Evolutionary conservation across 2,329 filamentous ascomycete genomes (phyloP).

Genomic region (Leptoxyphium fumago): DNA sequence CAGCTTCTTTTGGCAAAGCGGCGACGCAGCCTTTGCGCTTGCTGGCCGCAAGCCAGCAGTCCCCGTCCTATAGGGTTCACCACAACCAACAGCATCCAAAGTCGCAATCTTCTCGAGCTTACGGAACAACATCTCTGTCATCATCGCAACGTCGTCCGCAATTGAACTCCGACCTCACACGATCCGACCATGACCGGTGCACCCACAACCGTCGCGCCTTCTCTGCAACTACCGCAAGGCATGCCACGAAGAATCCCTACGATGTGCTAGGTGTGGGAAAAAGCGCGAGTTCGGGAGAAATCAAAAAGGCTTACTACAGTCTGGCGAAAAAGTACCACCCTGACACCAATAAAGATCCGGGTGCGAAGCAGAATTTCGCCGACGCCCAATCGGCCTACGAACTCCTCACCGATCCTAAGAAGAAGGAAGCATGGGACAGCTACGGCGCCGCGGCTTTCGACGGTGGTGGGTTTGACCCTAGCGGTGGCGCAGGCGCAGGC

Average conservation of each 20-base stretch:
- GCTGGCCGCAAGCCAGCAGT: conserved; percentile 16
- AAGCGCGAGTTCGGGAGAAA: conserved; percentile 65
- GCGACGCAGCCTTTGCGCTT: conserved; percentile 18
- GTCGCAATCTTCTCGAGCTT: conserved; percentile 5
- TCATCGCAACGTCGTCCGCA: conserved; percentile 7
- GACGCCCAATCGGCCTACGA: conserved; percentile 93
- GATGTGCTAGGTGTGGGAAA: conserved; percentile 72
- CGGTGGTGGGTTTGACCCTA: conserved; percentile 62
- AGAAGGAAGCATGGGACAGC: conserved; percentile 81
- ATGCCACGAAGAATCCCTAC: conserved; percentile 64
- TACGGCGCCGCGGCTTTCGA: conserved; percentile 71
- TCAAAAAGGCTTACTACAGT: conserved; percentile 97
- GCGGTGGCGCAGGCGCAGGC: conserved; percentile 43
- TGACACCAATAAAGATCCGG: conserved; percentile 89
- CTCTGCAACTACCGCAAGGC: conserved; percentile 41
- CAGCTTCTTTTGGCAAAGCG: conserved; percentile 19
- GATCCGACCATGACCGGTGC: conserved; percentile 13
- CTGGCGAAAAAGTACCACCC: conserved; percentile 96
- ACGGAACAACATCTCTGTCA: conserved; percentile 1
- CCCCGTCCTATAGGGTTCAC: conserved; percentile 3
- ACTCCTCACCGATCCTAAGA: conserved; percentile 79
- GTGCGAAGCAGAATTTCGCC: conserved; percentile 87
- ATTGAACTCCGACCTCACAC: conserved; percentile 3
- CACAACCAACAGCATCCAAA: conserved; percentile 8
- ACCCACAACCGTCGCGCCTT: conserved; percentile 25